Evolutionary conservation across 192 early-diverging fungal genomes (phyloP), one percentile per base, ranked within the genome.

Genomic region (Coemansia sp.): DNA sequence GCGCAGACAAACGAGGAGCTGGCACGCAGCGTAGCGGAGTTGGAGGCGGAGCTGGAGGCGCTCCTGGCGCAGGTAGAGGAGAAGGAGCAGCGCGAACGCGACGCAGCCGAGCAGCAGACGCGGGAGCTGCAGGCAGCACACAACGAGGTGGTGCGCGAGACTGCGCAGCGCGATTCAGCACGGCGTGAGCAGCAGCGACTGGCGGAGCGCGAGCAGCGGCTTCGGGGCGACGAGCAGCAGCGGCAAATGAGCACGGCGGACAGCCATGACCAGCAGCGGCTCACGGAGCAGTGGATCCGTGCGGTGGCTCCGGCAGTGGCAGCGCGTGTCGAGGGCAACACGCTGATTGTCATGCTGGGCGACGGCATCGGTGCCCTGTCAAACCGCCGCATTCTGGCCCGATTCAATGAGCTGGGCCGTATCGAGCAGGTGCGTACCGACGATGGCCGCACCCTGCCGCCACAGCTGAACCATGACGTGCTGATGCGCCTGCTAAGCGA

Each of bases 221-320:
- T 78, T 19, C 56, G 64, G 50, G 70, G 61, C 47, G 75, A 78
- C 50, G 75, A 78, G 41, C 50, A 78, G 54, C 63, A 67, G 53
- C 75, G 69, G 23, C 59, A 33, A 42, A 57, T 71, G 57, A 71
- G 30, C n/a, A 65, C 50, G 0, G 61, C 47, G 3, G 75, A 78
- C 47, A 78, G 68, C 45, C 75, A 71, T 37, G 75, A 78, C 55
- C 75, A 71, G 58, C 75, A 78, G 50, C 62, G 54, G 44, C 57
- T 71, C 1, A 53, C 65, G 1, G 65, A 71, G 50, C 75, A 65
- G 49, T 78, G 75, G 75, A 40, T 78, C 45, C 50, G 55, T 20
- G 55, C 68, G 16, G 47, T 78, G 33, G 75, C 68, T 38, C 75
- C 75, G 3, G 75, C 71, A 2, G 69, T 71, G 21, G 57, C 55